Evolutionary conservation across 225 moss, liverwort and hornwort species (phyloP).

Genomic region (Asterella californica): DNA sequence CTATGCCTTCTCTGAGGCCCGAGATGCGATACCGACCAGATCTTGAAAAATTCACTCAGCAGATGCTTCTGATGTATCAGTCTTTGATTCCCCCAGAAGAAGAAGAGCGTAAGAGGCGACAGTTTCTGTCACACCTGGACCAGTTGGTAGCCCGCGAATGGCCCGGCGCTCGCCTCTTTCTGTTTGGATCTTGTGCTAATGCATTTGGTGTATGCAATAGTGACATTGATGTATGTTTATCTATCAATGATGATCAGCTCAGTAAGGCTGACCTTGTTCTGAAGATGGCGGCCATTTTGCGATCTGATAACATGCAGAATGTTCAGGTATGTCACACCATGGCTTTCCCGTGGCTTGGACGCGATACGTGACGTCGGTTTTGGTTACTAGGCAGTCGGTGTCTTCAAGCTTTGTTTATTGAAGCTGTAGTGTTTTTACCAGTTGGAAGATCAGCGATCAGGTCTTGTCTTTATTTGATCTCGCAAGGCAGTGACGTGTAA

Average conservation of each 20-base stretch:
- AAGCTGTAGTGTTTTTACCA: not conserved
- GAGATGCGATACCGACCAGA: constrained; percentile 75
- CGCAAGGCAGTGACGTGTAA: no score
- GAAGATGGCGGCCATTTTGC: constrained; percentile 90
- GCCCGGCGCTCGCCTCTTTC: constrained; percentile 81
- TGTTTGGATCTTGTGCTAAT: constrained; percentile 96
- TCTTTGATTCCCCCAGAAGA: constrained; percentile 76
- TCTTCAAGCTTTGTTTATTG: not conserved
- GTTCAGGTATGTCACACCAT: constrained; percentile 61
- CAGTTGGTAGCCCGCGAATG: constrained; percentile 81
- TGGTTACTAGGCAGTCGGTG: not conserved
- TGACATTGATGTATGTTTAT: constrained; percentile 93
- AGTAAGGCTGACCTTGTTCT: constrained; percentile 93
- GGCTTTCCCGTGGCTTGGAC: not conserved
- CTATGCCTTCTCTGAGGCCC: constrained; percentile 48
- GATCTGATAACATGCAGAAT: constrained; percentile 81
- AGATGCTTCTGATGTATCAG: constrained; percentile 69
- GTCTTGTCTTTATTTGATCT: not conserved
- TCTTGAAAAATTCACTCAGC: constrained; percentile 61
- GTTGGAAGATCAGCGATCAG: not conserved
- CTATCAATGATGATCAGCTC: constrained; percentile 79
- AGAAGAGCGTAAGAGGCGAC: constrained; percentile 60
- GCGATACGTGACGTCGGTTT: not conserved
- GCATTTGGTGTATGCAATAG: constrained; percentile 98
- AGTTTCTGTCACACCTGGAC: constrained; percentile 83